Percentiles rank a stretch among this genome's conserved stretches.
These are phyloP conservation scores for Fusarium tuaranense DNA, from an alignment of 2,329 filamentous ascomycete genomes.

Conservation along the genomic window DNA sequence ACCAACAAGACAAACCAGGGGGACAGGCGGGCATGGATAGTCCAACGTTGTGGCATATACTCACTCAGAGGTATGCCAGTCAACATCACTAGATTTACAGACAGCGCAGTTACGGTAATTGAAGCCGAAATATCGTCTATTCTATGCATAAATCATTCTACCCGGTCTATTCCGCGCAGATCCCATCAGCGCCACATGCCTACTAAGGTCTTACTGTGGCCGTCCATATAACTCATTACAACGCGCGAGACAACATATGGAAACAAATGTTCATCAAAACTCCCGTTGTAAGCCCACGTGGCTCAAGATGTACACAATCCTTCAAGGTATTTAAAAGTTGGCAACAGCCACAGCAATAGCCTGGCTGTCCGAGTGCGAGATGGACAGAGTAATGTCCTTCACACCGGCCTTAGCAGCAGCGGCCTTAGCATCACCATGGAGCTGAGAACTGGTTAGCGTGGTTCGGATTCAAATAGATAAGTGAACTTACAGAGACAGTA, in stretches of 20 bases:
- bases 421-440: constrained; percentile 83
- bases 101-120: not conserved
- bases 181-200: constrained; percentile 31
- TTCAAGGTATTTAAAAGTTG: constrained; percentile 67
- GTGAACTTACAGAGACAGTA: constrained; percentile 79
- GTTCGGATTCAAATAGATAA: not conserved
- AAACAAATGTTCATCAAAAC: constrained; percentile 45
- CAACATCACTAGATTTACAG: not conserved
- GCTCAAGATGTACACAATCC: constrained; percentile 32
- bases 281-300: constrained; percentile 36
- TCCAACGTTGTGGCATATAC: not conserved
- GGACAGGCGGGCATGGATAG: not conserved
- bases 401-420: constrained; percentile 87
- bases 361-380: constrained; percentile 94
- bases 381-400: constrained; percentile 90
- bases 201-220: constrained; percentile 21
- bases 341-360: constrained; percentile 94
- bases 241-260: constrained; percentile 36
- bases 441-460: constrained; percentile 66
- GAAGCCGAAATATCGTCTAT: constrained; percentile 36
- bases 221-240: constrained; percentile 35
- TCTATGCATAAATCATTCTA: constrained; percentile 38
- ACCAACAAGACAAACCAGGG: constrained; percentile 1
- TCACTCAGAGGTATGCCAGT: not conserved
- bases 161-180: constrained; percentile 20